Evolutionary conservation across 2,329 filamentous ascomycete species (phyloP).

Genomic region (Ascochyta viciae-villosae): DNA sequence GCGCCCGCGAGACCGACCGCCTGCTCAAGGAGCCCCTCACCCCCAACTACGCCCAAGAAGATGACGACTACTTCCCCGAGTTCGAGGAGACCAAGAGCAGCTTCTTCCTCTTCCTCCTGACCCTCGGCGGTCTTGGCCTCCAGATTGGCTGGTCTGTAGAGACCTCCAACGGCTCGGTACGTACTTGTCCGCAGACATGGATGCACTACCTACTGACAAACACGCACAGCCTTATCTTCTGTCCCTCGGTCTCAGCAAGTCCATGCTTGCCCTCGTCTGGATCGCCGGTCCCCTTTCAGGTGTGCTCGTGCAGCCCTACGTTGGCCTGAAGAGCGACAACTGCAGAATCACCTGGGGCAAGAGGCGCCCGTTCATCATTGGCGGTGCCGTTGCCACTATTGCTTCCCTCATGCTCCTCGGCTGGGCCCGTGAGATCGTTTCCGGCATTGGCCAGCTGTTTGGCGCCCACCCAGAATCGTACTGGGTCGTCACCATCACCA

Average conservation of each 20-base stretch:
- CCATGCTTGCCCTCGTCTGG: conserved; percentile 61
- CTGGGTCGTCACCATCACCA: conserved; percentile 70
- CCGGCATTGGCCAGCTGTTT: conserved; percentile 71
- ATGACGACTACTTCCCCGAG: conserved; percentile 54
- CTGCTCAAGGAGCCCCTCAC: conserved; percentile 45
- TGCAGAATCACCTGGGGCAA: conserved; percentile 58
- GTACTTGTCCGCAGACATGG: conserved; percentile 26
- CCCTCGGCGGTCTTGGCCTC: conserved; percentile 82
- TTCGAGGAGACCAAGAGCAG: conserved; percentile 75
- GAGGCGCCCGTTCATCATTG: conserved; percentile 60
- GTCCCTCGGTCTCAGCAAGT: conserved; percentile 61
- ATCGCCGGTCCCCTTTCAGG: conserved; percentile 64
- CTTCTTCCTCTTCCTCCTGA: conserved; percentile 86
- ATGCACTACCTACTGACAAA: conserved; percentile 1
- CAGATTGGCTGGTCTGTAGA: conserved; percentile 98
- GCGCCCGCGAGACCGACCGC: conserved; percentile 42
- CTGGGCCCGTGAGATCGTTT: conserved; percentile 64
- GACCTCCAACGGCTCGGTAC: conserved; percentile 83
- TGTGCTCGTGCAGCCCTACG: conserved; percentile 61
- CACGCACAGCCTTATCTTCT: conserved; percentile 57
- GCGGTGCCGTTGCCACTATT: conserved; percentile 58
- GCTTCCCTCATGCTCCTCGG: conserved; percentile 58
- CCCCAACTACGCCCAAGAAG: conserved; percentile 45
- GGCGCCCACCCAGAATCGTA: conserved; percentile 71
- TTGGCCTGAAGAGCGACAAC: conserved; percentile 61